phyloP scores from a whole-genome alignment of 1,284 basidiomycete genomes.

The Cryptococcus maquisensis region DNA sequence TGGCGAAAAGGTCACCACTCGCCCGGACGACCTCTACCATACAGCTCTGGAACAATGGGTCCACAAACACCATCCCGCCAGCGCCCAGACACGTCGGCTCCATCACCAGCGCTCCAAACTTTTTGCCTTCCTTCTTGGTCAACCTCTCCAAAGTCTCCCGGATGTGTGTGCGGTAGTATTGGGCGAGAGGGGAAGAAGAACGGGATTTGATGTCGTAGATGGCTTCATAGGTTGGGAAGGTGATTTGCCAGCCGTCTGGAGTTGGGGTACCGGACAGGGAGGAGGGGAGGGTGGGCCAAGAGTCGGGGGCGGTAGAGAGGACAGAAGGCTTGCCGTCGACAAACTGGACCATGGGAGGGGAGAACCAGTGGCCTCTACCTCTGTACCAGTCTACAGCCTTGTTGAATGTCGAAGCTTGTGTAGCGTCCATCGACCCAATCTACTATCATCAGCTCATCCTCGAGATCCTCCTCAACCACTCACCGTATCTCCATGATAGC shows the following conservation, averaged over 20 bases:
- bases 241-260: constrained; percentile 28
- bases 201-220: constrained; percentile 72
- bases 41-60: constrained; percentile 90
- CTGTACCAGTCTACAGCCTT: constrained; percentile 86
- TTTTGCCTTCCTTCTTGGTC: constrained; percentile 45
- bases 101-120: constrained; percentile 69
- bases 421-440: constrained; percentile 95
- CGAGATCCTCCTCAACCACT: constrained; percentile 4
- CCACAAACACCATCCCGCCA: constrained; percentile 96
- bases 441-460: constrained; percentile 3
- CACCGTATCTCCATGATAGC: constrained; percentile 91
- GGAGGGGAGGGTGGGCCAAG: constrained; percentile 32
- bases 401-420: constrained; percentile 79
- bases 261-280: constrained; percentile 24
- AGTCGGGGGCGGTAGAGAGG: constrained; percentile 52
- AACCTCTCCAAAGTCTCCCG: constrained; percentile 55
- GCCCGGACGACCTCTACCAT: constrained; percentile 76
- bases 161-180: constrained; percentile 64
- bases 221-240: constrained; percentile 56
- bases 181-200: constrained; percentile 60
- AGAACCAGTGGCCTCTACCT: constrained; percentile 89
- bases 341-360: constrained; percentile 73
- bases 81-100: constrained; percentile 94
- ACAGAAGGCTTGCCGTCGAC: constrained; percentile 60
- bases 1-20: constrained; percentile 50